Evolutionary conservation across 805 yeast species (phyloP).

Genomic region (Teunomyces barrocoloradensis): DNA sequence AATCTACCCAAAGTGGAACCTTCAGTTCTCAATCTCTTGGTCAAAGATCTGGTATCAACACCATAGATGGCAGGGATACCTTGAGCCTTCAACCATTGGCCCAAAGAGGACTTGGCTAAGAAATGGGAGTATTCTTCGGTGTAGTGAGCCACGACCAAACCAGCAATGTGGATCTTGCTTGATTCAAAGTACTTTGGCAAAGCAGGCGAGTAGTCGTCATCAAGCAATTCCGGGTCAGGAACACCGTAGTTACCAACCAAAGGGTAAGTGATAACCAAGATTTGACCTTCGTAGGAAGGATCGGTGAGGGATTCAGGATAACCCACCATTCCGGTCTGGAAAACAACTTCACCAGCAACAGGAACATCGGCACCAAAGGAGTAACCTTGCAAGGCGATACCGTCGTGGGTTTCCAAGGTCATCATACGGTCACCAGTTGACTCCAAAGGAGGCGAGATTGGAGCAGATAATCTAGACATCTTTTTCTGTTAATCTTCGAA

Average conservation of each 20-base stretch:
- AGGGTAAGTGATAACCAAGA: conserved; percentile 93
- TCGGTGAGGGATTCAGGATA: conserved; percentile 98
- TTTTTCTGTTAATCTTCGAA: conserved; percentile 2
- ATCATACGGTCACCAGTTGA: conserved; percentile 77
- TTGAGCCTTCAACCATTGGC: conserved; percentile 89
- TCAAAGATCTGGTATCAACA: conserved; percentile 93
- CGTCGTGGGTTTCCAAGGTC: conserved; percentile 87
- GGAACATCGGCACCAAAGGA: conserved; percentile 92
- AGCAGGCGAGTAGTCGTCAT: conserved; percentile 69
- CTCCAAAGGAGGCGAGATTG: conserved; percentile 88
- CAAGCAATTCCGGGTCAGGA: conserved; percentile 72
- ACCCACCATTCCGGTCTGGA: conserved; percentile 99
- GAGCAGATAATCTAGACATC: conserved; percentile 55
- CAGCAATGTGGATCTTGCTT: conserved; percentile 89
- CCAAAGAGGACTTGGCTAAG: conserved; percentile 88
- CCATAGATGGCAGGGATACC: conserved; percentile 96
- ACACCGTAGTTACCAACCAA: conserved; percentile 99
- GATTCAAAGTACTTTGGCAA: conserved; percentile 95
- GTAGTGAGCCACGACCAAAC: conserved; percentile 93
- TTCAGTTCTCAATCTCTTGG: conserved; percentile 85
- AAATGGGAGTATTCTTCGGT: conserved; percentile 94
- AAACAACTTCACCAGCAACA: conserved; percentile 95
- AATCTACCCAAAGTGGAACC: conserved; percentile 95
- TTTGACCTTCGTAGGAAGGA: conserved; percentile 98
- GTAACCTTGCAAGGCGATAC: conserved; percentile 85